These are phyloP conservation scores for Pichia gijzeniarum DNA, from an alignment of 805 yeast genomes.

Conservation along the genomic window DNA sequence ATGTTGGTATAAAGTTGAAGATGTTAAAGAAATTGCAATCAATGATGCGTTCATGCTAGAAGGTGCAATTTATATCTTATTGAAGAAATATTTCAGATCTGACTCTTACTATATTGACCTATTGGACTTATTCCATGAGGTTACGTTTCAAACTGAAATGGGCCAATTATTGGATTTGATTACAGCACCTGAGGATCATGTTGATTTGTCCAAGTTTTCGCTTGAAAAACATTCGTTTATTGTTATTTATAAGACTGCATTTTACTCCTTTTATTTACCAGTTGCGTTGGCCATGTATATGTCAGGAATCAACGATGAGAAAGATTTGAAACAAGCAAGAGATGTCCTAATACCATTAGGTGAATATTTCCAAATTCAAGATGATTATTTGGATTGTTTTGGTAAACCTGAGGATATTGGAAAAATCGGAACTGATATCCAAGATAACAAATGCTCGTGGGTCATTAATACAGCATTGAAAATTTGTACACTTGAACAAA, in stretches of 20 bases:
- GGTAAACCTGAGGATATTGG: conserved; percentile 98
- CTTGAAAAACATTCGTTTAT: conserved; percentile 89
- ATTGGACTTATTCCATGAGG: conserved; percentile 92
- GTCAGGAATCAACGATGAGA: conserved; percentile 66
- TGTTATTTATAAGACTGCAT: conserved; percentile 95
- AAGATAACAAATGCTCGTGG: conserved; percentile 99
- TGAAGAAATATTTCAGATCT: conserved; percentile 80
- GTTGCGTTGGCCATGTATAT: conserved; percentile 95
- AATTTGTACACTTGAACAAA: conserved; percentile 72
- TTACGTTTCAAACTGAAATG: conserved; percentile 93
- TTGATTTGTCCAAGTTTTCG: conserved; percentile 82
- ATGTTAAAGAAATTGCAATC: conserved; percentile 89
- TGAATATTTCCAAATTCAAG: conserved; percentile 98
- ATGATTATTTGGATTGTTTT: conserved; percentile 92
- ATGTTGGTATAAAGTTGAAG: conserved; percentile 84
- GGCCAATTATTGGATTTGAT: conserved; percentile 94
- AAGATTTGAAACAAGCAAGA: conserved; percentile 80
- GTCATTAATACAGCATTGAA: conserved; percentile 87
- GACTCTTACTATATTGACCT: conserved; percentile 85
- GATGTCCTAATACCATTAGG: conserved; percentile 91
- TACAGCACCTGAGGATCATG: conserved; percentile 95
- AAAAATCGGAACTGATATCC: conserved; percentile 96
- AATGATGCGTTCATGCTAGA: conserved; percentile 97
- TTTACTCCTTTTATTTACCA: conserved; percentile 93
- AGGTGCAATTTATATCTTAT: conserved; percentile 81